phyloP scores from a whole-genome alignment of 148 eudicot genomes.

The Chenopodium berlandieri region DNA sequence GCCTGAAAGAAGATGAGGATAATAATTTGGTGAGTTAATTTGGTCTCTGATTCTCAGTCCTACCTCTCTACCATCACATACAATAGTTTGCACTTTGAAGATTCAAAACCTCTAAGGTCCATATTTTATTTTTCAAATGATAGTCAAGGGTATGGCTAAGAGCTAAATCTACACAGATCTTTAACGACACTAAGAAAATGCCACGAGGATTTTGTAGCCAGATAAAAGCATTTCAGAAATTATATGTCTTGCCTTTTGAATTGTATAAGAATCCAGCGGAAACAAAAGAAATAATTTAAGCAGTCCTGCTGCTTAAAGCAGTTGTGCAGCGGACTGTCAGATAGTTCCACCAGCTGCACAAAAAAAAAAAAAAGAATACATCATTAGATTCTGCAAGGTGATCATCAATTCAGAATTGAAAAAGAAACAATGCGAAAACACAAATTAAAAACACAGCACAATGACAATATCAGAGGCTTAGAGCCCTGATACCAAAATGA shows the following conservation, averaged over 20 bases:
- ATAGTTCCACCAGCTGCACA: constrained; percentile 82
- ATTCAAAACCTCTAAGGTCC: not conserved
- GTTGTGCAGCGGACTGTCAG: constrained; percentile 76
- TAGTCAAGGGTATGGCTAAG: not conserved
- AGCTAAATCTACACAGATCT: not conserved
- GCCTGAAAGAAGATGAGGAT: no score
- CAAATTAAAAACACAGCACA: not conserved
- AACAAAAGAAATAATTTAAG: constrained; percentile 94
- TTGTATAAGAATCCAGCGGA: constrained; percentile 97
- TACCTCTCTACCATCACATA: not conserved
- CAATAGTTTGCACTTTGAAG: not conserved
- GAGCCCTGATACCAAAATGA: not conserved
- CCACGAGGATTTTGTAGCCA: not conserved
- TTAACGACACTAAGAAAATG: not conserved
- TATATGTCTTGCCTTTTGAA: constrained; percentile 69
- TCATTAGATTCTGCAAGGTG: not conserved
- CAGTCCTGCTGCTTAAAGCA: constrained; percentile 85
- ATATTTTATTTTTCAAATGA: not conserved
- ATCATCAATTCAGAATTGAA: not conserved
- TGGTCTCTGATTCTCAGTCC: not conserved
- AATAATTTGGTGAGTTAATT: no score
- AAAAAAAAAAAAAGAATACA: constrained; percentile 14
- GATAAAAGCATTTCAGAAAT: constrained; percentile 3
- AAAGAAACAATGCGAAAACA: not conserved
- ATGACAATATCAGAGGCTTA: not conserved